phyloP scores from a whole-genome alignment of 2,329 filamentous ascomycete genomes.

The Blastomyces emzantsi region DNA sequence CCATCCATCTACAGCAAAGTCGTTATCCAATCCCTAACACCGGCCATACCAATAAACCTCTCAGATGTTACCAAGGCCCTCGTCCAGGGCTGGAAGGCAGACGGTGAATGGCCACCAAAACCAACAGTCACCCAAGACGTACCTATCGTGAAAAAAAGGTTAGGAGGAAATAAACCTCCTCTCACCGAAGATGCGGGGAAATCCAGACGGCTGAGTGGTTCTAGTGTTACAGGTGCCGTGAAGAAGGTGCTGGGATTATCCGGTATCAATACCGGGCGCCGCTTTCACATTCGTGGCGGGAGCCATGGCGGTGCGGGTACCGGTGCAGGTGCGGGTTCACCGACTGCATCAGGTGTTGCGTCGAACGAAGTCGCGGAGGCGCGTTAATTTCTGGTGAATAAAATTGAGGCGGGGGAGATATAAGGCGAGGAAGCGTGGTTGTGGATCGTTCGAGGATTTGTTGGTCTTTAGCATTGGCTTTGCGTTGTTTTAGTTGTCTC shows the following conservation, averaged over 20 bases:
- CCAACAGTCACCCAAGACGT: slow-evolving; percentile 33
- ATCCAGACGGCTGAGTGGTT: slow-evolving; percentile 21
- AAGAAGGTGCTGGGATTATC: slow-evolving; percentile 35
- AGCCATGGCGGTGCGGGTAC: slow-evolving; percentile 17
- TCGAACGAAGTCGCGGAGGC: background rate
- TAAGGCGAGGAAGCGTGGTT: too few species aligned
- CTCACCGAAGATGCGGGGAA: slow-evolving; percentile 16
- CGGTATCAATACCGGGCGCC: slow-evolving; percentile 24
- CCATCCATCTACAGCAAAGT: slow-evolving; percentile 83
- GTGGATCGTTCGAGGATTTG: background rate
- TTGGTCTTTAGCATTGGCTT: background rate
- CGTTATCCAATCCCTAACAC: slow-evolving; percentile 67
- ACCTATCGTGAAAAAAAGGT: slow-evolving; percentile 12
- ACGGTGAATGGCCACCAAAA: slow-evolving; percentile 84
- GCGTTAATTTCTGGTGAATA: background rate
- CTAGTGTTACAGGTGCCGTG: slow-evolving; percentile 33
- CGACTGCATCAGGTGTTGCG: background rate
- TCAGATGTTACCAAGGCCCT: slow-evolving; percentile 69
- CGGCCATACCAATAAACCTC: slow-evolving; percentile 81
- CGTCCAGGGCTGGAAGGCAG: slow-evolving; percentile 84
- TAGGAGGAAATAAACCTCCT: slow-evolving; percentile 3
- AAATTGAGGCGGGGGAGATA: background rate
- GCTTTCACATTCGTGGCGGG: slow-evolving; percentile 32
- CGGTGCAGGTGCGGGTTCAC: background rate
- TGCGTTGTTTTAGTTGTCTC: background rate